phyloP scores from a whole-genome alignment of 257 asterid genomes.

The Nicotiana noctiflora region DNA sequence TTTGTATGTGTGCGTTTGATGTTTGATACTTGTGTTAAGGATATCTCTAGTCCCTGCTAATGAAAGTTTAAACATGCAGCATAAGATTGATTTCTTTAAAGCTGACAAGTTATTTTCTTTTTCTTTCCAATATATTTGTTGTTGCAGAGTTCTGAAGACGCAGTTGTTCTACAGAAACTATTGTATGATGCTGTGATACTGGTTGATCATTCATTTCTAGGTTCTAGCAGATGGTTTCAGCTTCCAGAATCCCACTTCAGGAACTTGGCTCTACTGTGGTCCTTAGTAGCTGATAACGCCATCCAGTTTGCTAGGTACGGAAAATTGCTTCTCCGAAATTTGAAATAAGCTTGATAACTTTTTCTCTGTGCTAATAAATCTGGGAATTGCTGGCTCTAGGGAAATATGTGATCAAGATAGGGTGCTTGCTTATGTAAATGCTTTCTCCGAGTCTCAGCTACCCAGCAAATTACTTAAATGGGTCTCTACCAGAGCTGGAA shows the following conservation, averaged over 20 bases:
- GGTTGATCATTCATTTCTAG: slow-evolving; percentile 42
- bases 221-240: slow-evolving; percentile 44
- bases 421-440: slow-evolving; percentile 42
- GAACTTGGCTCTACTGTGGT: slow-evolving; percentile 57
- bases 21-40: not conserved
- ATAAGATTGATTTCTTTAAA: not conserved
- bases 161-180: slow-evolving; percentile 35
- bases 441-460: slow-evolving; percentile 50
- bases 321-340: slow-evolving; percentile 7
- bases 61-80: not conserved
- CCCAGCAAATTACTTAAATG: slow-evolving; percentile 48
- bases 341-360: slow-evolving; percentile 9
- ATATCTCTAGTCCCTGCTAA: not conserved
- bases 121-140: slow-evolving; percentile 7
- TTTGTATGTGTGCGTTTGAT: not conserved
- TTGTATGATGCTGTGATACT: slow-evolving; percentile 59
- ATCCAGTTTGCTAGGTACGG: slow-evolving; percentile 57
- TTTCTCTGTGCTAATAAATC: slow-evolving; percentile 14
- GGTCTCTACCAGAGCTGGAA: slow-evolving; percentile 38
- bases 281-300: slow-evolving; percentile 55
- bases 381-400: slow-evolving; percentile 41
- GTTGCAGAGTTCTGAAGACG: slow-evolving; percentile 53
- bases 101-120: not conserved
- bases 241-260: slow-evolving; percentile 30
- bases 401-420: slow-evolving; percentile 38